A percentile compares a stretch with the other conserved stretches of the same genome.
Conservation (phyloP, 1,284 basidiomycete species). For the Hypsizygus ulmarius region DNA sequence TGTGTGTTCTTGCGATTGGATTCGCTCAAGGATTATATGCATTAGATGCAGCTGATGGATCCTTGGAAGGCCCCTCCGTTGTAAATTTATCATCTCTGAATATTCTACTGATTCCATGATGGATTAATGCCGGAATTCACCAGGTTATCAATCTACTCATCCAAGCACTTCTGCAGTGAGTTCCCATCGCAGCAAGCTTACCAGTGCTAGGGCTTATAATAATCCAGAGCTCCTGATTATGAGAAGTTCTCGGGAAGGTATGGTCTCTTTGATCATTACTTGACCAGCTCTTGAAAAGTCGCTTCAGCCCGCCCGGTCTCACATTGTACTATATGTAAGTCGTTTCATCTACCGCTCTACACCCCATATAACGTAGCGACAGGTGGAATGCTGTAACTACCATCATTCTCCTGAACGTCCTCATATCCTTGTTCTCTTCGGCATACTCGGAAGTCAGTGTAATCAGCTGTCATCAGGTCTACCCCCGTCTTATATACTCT, state of each 20-base stretch:
- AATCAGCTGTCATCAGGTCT: background rate
- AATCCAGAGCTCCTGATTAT: slow-evolving; percentile 74
- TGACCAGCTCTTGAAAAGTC: slow-evolving; percentile 14
- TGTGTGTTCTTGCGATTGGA: slow-evolving; percentile 80
- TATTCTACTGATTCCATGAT: background rate
- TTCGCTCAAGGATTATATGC: slow-evolving; percentile 88
- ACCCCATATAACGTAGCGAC: slow-evolving; percentile 3
- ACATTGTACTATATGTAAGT: slow-evolving; percentile 78
- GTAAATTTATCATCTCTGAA: slow-evolving; percentile 32
- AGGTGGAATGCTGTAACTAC: slow-evolving; percentile 86
- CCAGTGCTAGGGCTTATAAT: background rate
- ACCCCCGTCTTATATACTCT: slow-evolving; percentile 3
- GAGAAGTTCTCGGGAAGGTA: slow-evolving; percentile 59
- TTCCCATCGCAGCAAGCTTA: slow-evolving; percentile 8
- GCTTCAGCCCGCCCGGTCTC: slow-evolving; percentile 62
- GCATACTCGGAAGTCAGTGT: slow-evolving; percentile 82
- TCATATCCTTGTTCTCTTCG: slow-evolving; percentile 92
- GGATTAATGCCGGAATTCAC: background rate
- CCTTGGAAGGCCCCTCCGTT: slow-evolving; percentile 49
- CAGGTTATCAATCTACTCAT: slow-evolving; percentile 75
- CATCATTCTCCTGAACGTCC: slow-evolving; percentile 90
- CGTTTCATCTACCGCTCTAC: background rate
- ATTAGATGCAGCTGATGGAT: slow-evolving; percentile 87
- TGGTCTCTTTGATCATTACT: background rate
- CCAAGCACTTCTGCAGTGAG: slow-evolving; percentile 79